phyloP scores from a whole-genome alignment of 768 basidiomycete species.

The Leccinum variicolor region DNA sequence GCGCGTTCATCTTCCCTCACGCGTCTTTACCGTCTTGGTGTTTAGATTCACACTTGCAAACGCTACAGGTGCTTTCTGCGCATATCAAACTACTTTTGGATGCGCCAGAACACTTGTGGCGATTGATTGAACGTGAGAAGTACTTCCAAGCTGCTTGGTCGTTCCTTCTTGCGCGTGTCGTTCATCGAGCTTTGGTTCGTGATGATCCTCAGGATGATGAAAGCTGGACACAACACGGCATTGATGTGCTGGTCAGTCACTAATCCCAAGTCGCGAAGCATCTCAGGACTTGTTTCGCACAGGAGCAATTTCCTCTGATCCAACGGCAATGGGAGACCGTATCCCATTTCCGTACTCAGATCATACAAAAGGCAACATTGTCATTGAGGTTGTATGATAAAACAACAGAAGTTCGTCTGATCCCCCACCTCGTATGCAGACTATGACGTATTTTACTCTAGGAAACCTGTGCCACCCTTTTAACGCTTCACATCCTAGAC shows the following conservation, averaged over 20 bases:
- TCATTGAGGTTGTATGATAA: slow-evolving; percentile 62
- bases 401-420: slow-evolving; percentile 47
- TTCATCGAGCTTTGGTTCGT: slow-evolving; percentile 68
- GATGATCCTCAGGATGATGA: slow-evolving; percentile 65
- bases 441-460: slow-evolving; percentile 25
- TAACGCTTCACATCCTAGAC: slow-evolving; percentile 87
- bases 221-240: slow-evolving; percentile 53
- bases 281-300: slow-evolving; percentile 1
- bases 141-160: slow-evolving; percentile 86
- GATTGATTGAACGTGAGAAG: slow-evolving; percentile 73
- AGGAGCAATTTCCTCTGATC: slow-evolving; percentile 86
- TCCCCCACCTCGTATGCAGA: not conserved
- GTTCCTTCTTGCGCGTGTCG: slow-evolving; percentile 81
- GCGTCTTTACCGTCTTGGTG: not conserved
- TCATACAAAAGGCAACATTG: slow-evolving; percentile 82
- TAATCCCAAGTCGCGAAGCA: not conserved
- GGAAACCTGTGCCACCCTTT: slow-evolving; percentile 73
- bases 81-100: slow-evolving; percentile 91
- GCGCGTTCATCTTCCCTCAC: not conserved
- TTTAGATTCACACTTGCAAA: slow-evolving; percentile 63
- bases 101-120: slow-evolving; percentile 89
- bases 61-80: slow-evolving; percentile 74
- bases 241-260: slow-evolving; percentile 56
- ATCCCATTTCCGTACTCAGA: slow-evolving; percentile 82
- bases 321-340: slow-evolving; percentile 94